These are phyloP conservation scores for Blastobotrys illinoisensis DNA, from an alignment of 1,139 yeast species.

Conservation along the genomic window DNA sequence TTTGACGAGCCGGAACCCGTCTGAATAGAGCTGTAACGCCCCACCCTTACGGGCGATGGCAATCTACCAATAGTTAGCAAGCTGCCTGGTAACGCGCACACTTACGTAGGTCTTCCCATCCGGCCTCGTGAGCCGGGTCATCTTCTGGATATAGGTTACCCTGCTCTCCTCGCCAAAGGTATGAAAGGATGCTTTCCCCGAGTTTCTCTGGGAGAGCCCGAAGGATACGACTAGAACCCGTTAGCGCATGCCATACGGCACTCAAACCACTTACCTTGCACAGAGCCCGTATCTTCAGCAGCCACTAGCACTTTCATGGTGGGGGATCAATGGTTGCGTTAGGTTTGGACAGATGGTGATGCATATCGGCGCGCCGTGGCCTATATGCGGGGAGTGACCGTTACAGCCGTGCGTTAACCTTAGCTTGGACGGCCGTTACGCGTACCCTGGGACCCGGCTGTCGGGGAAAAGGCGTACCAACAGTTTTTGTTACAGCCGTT, in stretches of 20 bases:
- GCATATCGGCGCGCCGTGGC: neutral
- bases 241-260: neutral
- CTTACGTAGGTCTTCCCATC: slow-evolving; percentile 23
- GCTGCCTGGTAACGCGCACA: neutral
- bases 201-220: neutral
- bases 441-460: too few relatives aligned
- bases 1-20: slow-evolving; percentile 25
- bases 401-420: neutral
- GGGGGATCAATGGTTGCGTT: slow-evolving; percentile 3
- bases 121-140: slow-evolving; percentile 19
- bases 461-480: too few relatives aligned
- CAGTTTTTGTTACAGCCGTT: too few relatives aligned
- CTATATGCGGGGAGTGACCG: neutral
- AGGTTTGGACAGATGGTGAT: neutral
- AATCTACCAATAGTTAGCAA: slow-evolving; percentile 16
- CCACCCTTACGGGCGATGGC: slow-evolving; percentile 34
- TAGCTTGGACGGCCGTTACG: neutral
- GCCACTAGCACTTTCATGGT: slow-evolving; percentile 28
- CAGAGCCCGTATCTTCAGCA: slow-evolving; percentile 26
- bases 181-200: slow-evolving; percentile 6
- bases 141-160: slow-evolving; percentile 28
- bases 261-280: slow-evolving; percentile 26
- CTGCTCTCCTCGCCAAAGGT: slow-evolving; percentile 27
- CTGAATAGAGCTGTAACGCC: slow-evolving; percentile 28
- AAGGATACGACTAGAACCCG: slow-evolving; percentile 4